Evolutionary conservation across 192 early-diverging fungal genomes (phyloP), one percentile per base, ranked within the genome.

Genomic region (Cetraspora pellucida): DNA sequence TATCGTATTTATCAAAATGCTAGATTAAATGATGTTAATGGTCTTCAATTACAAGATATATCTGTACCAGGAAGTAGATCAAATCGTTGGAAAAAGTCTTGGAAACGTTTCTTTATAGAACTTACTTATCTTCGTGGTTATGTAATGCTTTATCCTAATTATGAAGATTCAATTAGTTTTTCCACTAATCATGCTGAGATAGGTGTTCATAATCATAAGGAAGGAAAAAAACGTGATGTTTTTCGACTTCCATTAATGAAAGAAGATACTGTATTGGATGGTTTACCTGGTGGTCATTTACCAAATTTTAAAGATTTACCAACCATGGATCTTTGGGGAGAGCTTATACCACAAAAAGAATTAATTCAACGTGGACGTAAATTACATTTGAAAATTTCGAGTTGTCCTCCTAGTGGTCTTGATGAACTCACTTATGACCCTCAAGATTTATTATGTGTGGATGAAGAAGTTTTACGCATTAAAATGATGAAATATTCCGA

Each of bases 71-170:
- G 81, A 52, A 82, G 80, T 25, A 74, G 88, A 46, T 88, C 88
- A 10, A 87, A 88, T 63, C 74, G 83, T 28, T 89, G 88, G 88
- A 87, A 84, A 55, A 88, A 86, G n/a, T 89, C 88, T 10, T 89
- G 88, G 88, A 89, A 89, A 70, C 82, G 84, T 52, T 84, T 85
- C 63, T 88, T 89, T 74, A 89, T 89, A 73, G 87, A 89, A 61
- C 79, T 89, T 74, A 82, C 86, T 10, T 89, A 89, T 70, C 82
- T 89, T 72, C 85, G 88, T 14, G 87, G 84, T 19, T 89, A 88
- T 50, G 85, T 87, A 0, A 89, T 90, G 89, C 78, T 90, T 14
- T 90, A 90, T 64, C 89, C 89, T 30, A 90, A 90, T 77, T 88
- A 84, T 72, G 79, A 84, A 72, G 81, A 86, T 72, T 87, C 85